phyloP scores from a whole-genome alignment of 352 stramenopile genomes.

The Phytophthora megakarya region DNA sequence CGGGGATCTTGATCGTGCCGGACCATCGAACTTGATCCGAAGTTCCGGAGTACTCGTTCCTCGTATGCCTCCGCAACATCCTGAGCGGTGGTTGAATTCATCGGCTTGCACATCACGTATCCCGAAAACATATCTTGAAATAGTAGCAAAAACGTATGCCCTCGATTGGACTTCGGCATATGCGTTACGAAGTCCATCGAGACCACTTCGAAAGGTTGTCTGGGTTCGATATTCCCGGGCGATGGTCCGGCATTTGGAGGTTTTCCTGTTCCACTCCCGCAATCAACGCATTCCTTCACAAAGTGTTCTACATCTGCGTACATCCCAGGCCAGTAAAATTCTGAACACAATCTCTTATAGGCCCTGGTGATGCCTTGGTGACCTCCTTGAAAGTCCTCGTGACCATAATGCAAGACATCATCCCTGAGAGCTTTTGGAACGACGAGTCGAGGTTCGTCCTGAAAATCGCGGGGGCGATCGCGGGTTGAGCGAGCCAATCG shows the following conservation, averaged over 20 bases:
- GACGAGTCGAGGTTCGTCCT: background rate
- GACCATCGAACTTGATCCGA: too few species aligned
- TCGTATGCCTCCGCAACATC: slow-evolving; percentile 2
- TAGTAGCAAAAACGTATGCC: background rate
- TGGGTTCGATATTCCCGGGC: background rate
- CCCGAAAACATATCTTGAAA: slow-evolving; percentile 3
- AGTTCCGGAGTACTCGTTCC: background rate
- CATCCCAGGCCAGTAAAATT: slow-evolving; percentile 9
- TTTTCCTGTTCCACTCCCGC: too few species aligned
- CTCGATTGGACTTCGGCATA: background rate
- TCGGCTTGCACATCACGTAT: slow-evolving; percentile 3
- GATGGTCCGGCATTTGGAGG: too few species aligned
- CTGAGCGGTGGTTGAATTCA: background rate
- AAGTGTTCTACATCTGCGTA: too few species aligned
- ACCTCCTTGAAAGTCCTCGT: too few species aligned
- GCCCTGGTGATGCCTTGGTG: background rate
- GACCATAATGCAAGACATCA: too few species aligned
- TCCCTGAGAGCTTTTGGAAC: background rate
- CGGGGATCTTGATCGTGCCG: too few species aligned
- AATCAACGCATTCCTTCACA: too few species aligned
- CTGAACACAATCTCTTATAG: background rate
- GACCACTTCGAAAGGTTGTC: background rate
- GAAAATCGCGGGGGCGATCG: background rate
- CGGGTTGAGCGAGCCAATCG: background rate
- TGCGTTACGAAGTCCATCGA: slow-evolving; percentile 3